phyloP scores from a whole-genome alignment of 2,329 filamentous ascomycete species.

The Fusarium fujikuroi region DNA sequence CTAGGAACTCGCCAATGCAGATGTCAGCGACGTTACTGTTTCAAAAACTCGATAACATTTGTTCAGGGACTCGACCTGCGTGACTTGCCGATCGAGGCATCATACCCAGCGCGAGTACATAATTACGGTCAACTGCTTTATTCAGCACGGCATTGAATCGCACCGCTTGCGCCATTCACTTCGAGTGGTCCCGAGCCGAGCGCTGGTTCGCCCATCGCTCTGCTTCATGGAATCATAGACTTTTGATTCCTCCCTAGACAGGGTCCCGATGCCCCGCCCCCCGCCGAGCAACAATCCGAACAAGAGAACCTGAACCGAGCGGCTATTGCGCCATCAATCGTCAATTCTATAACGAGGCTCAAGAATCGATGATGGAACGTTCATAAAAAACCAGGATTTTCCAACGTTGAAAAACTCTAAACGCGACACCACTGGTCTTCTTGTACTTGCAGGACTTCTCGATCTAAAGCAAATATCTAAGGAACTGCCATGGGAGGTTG shows the following conservation, averaged over 20 bases:
- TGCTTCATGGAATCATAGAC: constrained; percentile 39
- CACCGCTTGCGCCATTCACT: constrained; percentile 38
- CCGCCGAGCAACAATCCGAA: constrained; percentile 24
- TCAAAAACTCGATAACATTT: not conserved
- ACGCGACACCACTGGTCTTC: not conserved
- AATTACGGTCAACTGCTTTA: constrained; percentile 18
- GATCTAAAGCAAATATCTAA: constrained; percentile 1
- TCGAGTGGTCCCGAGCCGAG: constrained; percentile 31
- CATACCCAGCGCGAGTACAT: constrained; percentile 1
- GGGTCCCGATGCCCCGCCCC: constrained; percentile 30
- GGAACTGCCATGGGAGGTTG: constrained; percentile 5
- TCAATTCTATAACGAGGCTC: not conserved
- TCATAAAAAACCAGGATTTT: not conserved
- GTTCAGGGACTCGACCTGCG: constrained; percentile 10
- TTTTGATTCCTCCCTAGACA: constrained; percentile 21
- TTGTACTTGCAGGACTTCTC: not conserved
- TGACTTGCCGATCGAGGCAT: constrained; percentile 23
- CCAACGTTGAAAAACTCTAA: not conserved
- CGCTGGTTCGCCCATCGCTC: constrained; percentile 32
- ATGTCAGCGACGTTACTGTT: not conserved
- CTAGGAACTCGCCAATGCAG: not conserved
- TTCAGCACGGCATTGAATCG: constrained; percentile 38
- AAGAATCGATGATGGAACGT: constrained; percentile 7
- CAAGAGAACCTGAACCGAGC: constrained; percentile 11
- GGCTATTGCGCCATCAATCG: constrained; percentile 17